phyloP scores from a whole-genome alignment of 176 grass and related monocot genomes.

The Oryza officinalis region DNA sequence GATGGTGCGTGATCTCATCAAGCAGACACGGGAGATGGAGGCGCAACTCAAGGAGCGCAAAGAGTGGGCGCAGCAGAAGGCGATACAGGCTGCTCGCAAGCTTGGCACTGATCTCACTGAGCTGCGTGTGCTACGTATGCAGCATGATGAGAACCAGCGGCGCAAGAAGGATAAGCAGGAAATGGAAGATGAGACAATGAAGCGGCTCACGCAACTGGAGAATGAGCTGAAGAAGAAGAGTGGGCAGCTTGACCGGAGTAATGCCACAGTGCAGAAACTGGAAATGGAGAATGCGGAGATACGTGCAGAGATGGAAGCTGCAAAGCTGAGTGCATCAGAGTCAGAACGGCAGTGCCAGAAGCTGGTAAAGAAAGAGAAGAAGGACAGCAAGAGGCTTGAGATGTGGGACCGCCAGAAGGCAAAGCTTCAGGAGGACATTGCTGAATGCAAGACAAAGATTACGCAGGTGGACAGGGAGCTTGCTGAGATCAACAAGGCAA shows the following conservation, averaged over 20 bases:
- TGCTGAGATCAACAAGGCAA: slow-evolving; percentile 51
- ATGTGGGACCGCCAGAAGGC: slow-evolving; percentile 72
- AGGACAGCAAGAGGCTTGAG: slow-evolving; percentile 67
- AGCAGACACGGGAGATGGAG: slow-evolving; percentile 78
- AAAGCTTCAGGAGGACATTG: slow-evolving; percentile 59
- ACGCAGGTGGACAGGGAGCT: slow-evolving; percentile 53
- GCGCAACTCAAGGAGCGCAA: slow-evolving; percentile 81
- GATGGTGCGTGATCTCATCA: slow-evolving; percentile 66
- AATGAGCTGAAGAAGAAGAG: slow-evolving; percentile 87
- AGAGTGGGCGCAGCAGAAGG: slow-evolving; percentile 93
- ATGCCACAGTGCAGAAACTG: slow-evolving; percentile 66
- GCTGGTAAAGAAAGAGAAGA: slow-evolving; percentile 78
- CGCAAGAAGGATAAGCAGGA: slow-evolving; percentile 74
- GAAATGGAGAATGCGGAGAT: slow-evolving; percentile 97
- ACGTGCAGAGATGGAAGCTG: slow-evolving; percentile 92
- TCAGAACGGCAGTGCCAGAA: slow-evolving; percentile 62
- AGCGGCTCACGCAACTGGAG: slow-evolving; percentile 72
- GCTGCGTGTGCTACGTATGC: slow-evolving; percentile 73
- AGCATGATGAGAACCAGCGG: slow-evolving; percentile 73
- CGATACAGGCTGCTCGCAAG: slow-evolving; percentile 86
- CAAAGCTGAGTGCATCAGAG: slow-evolving; percentile 88
- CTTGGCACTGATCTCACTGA: slow-evolving; percentile 85
- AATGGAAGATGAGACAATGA: slow-evolving; percentile 69
- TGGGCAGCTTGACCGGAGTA: slow-evolving; percentile 79
- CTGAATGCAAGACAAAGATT: slow-evolving; percentile 57